Conservation (phyloP, 2,329 filamentous ascomycete species). For the Beauveria bassiana region DNA sequence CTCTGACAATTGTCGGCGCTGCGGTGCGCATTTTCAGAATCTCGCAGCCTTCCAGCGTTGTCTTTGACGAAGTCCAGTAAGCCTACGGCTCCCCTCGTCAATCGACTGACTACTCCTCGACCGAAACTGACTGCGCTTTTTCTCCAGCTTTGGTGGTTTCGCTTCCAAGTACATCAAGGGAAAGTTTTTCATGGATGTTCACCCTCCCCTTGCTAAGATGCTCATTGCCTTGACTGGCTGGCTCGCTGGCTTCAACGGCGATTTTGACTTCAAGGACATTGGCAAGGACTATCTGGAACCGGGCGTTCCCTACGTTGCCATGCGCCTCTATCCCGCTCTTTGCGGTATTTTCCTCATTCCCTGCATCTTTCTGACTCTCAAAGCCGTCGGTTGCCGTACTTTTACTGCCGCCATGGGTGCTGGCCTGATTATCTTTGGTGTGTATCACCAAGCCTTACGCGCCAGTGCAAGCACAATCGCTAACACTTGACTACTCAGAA, state of each 20-base stretch:
- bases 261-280: constrained; percentile 99
- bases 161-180: constrained; percentile 99
- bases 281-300: constrained; percentile 97
- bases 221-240: constrained; percentile 92
- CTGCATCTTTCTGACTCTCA: constrained; percentile 89
- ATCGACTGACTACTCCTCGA: neutral
- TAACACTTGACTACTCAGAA: constrained; percentile 49
- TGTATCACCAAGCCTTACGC: constrained; percentile 24
- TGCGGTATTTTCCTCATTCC: constrained; percentile 84
- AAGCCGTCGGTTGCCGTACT: constrained; percentile 82
- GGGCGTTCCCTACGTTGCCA: constrained; percentile 90
- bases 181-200: constrained; percentile 99
- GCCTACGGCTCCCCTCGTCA: constrained; percentile 28
- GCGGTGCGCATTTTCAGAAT: constrained; percentile 88
- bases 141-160: constrained; percentile 83
- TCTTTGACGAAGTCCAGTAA: constrained; percentile 99
- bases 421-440: constrained; percentile 84
- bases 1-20: constrained; percentile 67
- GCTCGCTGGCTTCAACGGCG: constrained; percentile 87
- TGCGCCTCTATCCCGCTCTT: constrained; percentile 88
- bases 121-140: neutral
- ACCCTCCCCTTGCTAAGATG: constrained; percentile 92
- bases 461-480: constrained; percentile 7
- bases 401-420: constrained; percentile 78
- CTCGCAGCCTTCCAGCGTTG: constrained; percentile 91